Percentiles rank a stretch among this genome's conserved stretches.
Conservation (phyloP, 331 rosid species). For the Malus hybrid region DNA sequence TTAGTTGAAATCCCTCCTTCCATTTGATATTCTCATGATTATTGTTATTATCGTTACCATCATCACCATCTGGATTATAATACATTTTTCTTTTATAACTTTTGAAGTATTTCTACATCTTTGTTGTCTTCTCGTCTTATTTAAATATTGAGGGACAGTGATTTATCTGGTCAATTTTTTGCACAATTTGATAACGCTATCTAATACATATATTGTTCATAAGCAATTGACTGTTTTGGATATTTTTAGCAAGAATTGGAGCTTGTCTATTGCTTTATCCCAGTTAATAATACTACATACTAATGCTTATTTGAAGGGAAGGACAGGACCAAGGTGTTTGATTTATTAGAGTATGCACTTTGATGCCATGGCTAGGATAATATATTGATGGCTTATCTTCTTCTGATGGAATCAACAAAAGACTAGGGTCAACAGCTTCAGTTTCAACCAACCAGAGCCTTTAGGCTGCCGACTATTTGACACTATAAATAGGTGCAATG, state of each 20-base stretch:
- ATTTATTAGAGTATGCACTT: too few relatives aligned
- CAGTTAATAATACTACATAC: not conserved
- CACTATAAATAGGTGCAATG: too few relatives aligned
- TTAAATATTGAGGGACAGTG: not conserved
- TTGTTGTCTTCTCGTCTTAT: not conserved
- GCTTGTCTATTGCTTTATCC: not conserved
- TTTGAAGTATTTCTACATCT: not conserved
- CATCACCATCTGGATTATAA: too few relatives aligned
- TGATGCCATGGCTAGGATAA: too few relatives aligned
- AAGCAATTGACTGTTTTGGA: not conserved
- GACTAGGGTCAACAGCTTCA: too few relatives aligned
- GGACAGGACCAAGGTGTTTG: conserved; percentile 44
- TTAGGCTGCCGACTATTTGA: too few relatives aligned
- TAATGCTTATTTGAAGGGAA: conserved; percentile 31
- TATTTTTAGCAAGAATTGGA: not conserved
- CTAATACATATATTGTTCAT: not conserved
- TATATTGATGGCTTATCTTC: too few relatives aligned
- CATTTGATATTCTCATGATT: not conserved
- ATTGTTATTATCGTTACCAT: not conserved
- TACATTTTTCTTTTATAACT: not conserved
- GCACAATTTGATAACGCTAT: not conserved
- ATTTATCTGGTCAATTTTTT: not conserved
- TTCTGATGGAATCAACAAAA: too few relatives aligned
- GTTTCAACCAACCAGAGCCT: too few relatives aligned
- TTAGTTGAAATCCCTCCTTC: conserved; percentile 2